Conservation (phyloP, 805 yeast species). For the Scheffersomyces stipitis region DNA sequence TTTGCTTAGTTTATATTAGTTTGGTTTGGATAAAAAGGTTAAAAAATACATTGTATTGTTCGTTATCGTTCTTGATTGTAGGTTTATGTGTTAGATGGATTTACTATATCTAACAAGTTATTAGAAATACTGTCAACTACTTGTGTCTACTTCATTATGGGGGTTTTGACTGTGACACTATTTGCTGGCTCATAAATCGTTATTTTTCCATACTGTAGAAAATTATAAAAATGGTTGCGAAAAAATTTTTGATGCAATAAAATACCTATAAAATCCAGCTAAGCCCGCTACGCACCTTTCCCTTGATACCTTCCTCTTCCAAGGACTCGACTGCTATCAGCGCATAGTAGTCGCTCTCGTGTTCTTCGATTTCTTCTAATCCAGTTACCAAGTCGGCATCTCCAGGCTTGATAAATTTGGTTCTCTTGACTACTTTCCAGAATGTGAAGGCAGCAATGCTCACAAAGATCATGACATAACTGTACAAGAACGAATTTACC, state of each 20-base stretch:
- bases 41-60: no score
- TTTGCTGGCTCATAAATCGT: no score
- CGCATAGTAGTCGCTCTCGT: conserved; percentile 44
- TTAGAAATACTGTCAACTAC: no score
- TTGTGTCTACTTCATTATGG: no score
- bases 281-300: conserved; percentile 7
- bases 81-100: no score
- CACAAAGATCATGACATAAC: conserved; percentile 69
- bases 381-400: conserved; percentile 49
- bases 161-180: no score
- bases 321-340: conserved; percentile 27
- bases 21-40: no score
- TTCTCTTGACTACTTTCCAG: conserved; percentile 39
- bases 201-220: no score
- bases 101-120: no score
- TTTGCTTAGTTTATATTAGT: no score
- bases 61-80: no score
- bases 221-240: no score
- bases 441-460: conserved; percentile 27
- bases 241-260: background rate
- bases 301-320: conserved; percentile 7
- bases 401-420: conserved; percentile 39
- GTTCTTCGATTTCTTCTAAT: conserved; percentile 49
- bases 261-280: conserved; percentile 19
- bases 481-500: conserved; percentile 60